Evolutionary conservation across 768 basidiomycete species (phyloP).

Genomic region (Termitomyces sp.): DNA sequence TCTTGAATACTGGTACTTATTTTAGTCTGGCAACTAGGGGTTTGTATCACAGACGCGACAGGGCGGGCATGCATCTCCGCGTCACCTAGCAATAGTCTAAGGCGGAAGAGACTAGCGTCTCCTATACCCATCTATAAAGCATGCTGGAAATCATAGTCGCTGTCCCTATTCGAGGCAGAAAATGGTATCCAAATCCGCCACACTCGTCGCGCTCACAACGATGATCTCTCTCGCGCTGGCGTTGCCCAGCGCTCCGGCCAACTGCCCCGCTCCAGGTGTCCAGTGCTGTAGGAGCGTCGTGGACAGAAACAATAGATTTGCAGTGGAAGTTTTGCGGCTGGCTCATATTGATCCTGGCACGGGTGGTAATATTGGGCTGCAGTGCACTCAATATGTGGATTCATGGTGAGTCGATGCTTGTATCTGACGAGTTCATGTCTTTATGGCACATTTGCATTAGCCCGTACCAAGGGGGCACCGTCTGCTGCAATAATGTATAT

Average conservation of each 20-base stretch:
- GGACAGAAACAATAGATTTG: neutral
- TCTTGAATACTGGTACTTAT: neutral
- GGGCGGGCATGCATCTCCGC: neutral
- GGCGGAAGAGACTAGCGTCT: neutral
- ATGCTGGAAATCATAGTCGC: neutral
- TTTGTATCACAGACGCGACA: neutral
- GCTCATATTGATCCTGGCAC: neutral
- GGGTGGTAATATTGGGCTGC: neutral
- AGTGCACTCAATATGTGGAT: neutral
- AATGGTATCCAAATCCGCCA: neutral
- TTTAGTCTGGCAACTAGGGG: too few relatives aligned
- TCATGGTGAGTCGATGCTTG: neutral
- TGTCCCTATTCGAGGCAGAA: neutral
- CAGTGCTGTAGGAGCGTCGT: constrained; percentile 4
- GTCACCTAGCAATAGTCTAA: neutral
- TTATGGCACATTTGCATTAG: neutral
- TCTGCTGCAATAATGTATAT: constrained; percentile 6
- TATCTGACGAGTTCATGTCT: neutral
- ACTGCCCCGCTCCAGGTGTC: constrained; percentile 4
- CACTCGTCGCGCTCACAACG: neutral
- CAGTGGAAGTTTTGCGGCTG: neutral
- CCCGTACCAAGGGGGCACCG: neutral
- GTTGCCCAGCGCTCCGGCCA: neutral
- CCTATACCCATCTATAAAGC: constrained; percentile 3
- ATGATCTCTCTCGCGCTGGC: neutral